Evolutionary conservation across 495 filamentous ascomycete species (phyloP).

Genomic region (Margaritispora aquatica): DNA sequence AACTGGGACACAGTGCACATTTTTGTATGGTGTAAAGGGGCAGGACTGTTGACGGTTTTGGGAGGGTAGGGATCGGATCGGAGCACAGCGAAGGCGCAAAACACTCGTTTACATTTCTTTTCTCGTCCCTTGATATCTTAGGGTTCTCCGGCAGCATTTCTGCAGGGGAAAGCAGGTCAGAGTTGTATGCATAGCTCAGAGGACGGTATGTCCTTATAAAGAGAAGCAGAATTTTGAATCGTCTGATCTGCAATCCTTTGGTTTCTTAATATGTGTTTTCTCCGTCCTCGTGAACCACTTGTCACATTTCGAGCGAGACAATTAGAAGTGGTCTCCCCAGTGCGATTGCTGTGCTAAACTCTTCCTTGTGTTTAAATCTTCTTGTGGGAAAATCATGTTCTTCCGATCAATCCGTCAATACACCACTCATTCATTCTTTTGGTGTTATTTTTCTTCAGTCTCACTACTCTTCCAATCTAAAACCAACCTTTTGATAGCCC

Average conservation of each 20-base stretch:
- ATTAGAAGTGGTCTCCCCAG: neutral
- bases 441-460: neutral
- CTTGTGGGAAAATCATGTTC: neutral
- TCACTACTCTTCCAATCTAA: too few relatives aligned
- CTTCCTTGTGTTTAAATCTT: neutral
- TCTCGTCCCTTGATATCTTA: neutral
- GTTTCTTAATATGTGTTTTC: too few relatives aligned
- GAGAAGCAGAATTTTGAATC: conserved; percentile 9
- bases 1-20: neutral
- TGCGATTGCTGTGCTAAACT: neutral
- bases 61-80: conserved; percentile 14
- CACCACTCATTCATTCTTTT: too few relatives aligned
- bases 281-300: too few relatives aligned
- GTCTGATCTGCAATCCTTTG: neutral
- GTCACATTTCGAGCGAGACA: neutral
- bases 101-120: conserved; percentile 20
- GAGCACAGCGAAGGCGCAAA: conserved; percentile 26
- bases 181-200: conserved; percentile 17
- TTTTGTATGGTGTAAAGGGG: conserved; percentile 22
- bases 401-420: neutral
- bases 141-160: neutral
- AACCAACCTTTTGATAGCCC: too few relatives aligned
- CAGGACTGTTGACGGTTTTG: conserved; percentile 2
- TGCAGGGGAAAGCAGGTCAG: neutral
- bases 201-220: conserved; percentile 11